Percentiles rank a stretch among this genome's conserved stretches.
phyloP scores from a whole-genome alignment of 495 filamentous ascomycete genomes.

The Xylaria castorea region DNA sequence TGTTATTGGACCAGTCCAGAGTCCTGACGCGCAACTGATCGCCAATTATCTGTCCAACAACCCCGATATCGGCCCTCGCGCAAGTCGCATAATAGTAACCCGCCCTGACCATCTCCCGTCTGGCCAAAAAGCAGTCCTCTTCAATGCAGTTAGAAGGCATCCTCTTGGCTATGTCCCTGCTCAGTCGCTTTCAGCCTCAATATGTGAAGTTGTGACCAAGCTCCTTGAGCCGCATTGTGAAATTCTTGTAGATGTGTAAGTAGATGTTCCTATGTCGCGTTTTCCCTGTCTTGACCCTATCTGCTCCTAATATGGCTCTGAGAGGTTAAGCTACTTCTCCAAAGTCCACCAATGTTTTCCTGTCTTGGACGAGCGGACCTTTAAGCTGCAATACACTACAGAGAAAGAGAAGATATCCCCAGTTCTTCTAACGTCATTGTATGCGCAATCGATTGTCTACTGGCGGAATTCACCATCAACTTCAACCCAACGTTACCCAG shows the following conservation, averaged over 20 bases:
- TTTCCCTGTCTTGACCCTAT: background rate
- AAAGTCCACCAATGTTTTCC: slow-evolving; percentile 10
- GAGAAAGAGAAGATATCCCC: slow-evolving; percentile 7
- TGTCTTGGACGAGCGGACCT: slow-evolving; percentile 1
- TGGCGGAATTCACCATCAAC: background rate
- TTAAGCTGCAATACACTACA: background rate
- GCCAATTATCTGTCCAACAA: slow-evolving; percentile 6
- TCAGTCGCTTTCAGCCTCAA: background rate
- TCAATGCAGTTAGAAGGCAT: slow-evolving; percentile 5
- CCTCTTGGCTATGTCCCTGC: background rate
- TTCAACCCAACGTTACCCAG: background rate
- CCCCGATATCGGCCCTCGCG: background rate
- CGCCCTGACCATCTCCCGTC: background rate
- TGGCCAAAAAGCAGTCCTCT: background rate
- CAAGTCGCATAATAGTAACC: background rate
- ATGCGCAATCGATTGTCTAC: background rate
- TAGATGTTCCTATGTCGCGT: background rate
- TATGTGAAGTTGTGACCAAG: slow-evolving; percentile 7
- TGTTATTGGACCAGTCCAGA: slow-evolving; percentile 7
- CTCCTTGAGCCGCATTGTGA: slow-evolving; percentile 5
- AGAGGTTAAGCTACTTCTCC: background rate
- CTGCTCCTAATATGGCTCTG: background rate
- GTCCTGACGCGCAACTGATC: background rate
- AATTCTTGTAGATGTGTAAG: background rate
- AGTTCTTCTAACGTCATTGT: background rate